phyloP scores from a whole-genome alignment of 2,329 filamentous ascomycete species.

The Ophiocordyceps camponoti-saundersi region DNA sequence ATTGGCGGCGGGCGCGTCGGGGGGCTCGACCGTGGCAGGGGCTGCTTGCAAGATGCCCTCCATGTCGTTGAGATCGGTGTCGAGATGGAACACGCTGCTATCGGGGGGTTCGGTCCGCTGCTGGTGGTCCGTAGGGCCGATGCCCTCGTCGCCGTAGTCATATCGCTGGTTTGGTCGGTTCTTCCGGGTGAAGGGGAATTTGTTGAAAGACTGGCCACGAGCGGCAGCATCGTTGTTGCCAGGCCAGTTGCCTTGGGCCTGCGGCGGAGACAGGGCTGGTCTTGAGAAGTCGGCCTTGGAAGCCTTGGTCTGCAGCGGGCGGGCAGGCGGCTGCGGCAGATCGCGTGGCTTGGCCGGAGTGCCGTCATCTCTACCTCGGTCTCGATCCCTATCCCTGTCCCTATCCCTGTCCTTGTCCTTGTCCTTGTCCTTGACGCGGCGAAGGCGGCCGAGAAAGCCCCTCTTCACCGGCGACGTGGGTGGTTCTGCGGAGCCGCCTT shows the following conservation, averaged over 20 bases:
- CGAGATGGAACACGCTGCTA: constrained; percentile 48
- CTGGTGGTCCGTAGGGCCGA: constrained; percentile 41
- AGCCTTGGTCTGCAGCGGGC: constrained; percentile 28
- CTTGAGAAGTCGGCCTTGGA: constrained; percentile 29
- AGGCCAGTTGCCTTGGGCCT: constrained; percentile 14
- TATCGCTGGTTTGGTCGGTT: constrained; percentile 24
- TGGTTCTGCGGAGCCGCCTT: constrained; percentile 30
- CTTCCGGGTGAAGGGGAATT: constrained; percentile 45
- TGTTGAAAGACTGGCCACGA: constrained; percentile 37
- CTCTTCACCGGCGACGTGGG: constrained; percentile 43
- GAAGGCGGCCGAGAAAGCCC: constrained; percentile 31
- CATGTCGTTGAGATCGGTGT: constrained; percentile 82
- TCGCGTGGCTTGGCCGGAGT: constrained; percentile 24
- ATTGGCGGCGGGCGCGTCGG: constrained; percentile 37
- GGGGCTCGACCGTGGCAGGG: constrained; percentile 49
- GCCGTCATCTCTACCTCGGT: constrained; percentile 38
- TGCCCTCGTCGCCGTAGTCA: constrained; percentile 40
- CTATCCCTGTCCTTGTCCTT: constrained; percentile 20
- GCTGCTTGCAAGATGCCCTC: constrained; percentile 69
- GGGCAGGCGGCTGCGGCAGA: constrained; percentile 31
- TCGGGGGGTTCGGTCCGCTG: constrained; percentile 29
- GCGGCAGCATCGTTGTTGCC: constrained; percentile 12
- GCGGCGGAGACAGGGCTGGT: constrained; percentile 20
- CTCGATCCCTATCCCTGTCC: constrained; percentile 30
- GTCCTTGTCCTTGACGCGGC: constrained; percentile 32